phyloP scores from a whole-genome alignment of 805 yeast genomes.

The Tetrapisispora phaffii region DNA sequence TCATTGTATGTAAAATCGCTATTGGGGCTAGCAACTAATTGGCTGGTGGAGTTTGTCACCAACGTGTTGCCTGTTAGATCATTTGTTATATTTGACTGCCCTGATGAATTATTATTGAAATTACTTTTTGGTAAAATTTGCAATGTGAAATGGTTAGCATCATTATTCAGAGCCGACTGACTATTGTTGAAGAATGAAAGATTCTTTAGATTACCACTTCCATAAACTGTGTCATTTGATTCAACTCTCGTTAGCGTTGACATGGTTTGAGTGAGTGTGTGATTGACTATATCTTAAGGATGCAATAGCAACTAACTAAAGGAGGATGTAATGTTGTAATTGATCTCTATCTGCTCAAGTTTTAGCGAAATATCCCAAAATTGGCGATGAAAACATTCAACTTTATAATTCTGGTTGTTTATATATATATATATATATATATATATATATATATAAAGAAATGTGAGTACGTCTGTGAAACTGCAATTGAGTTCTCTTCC shows the following conservation, averaged over 20 bases:
- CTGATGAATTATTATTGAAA: not conserved
- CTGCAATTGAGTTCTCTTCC: not conserved
- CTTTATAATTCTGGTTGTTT: not conserved
- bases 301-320: too few species aligned
- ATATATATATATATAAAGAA: not conserved
- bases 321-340: too few species aligned
- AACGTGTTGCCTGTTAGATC: slow-evolving; percentile 27
- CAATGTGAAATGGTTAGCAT: slow-evolving; percentile 1
- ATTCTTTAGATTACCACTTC: not conserved
- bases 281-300: not conserved
- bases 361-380: not conserved
- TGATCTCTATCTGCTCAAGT: too few species aligned
- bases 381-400: not conserved
- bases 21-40: not conserved
- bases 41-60: slow-evolving; percentile 8
- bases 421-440: not conserved
- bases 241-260: not conserved
- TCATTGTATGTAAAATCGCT: not conserved
- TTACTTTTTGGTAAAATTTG: slow-evolving; percentile 3
- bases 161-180: not conserved
- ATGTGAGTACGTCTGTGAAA: not conserved
- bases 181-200: not conserved
- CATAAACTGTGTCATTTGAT: slow-evolving; percentile 1
- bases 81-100: slow-evolving; percentile 8
- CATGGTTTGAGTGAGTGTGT: not conserved